These are phyloP conservation scores for Ustilago shanxiensis DNA, from an alignment of 1,284 basidiomycete genomes.

Conservation along the genomic window DNA sequence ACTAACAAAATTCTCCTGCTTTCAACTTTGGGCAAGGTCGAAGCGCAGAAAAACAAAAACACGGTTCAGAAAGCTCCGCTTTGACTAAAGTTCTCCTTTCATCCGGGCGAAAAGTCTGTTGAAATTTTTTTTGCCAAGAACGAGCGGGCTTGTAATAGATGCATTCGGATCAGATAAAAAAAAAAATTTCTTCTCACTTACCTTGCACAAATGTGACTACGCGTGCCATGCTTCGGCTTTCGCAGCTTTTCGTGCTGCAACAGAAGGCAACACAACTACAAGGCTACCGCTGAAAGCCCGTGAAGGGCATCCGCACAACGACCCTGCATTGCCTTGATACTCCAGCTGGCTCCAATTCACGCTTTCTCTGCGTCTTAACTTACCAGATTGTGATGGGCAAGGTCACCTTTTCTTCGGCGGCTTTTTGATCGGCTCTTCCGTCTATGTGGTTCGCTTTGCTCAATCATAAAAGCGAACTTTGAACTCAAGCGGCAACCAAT, in stretches of 20 bases:
- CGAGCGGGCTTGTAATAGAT: background rate
- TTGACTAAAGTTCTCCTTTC: background rate
- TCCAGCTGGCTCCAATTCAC: background rate
- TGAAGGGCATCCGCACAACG: no score
- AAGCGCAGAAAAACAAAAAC: background rate
- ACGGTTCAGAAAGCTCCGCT: background rate
- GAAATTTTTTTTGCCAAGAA: slow-evolving; percentile 30
- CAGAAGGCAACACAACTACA: no score
- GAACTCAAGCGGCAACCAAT: background rate
- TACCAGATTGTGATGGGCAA: background rate
- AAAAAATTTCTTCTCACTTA: background rate
- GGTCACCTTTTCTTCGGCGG: background rate
- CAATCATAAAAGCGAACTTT: background rate
- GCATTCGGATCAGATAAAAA: slow-evolving; percentile 31
- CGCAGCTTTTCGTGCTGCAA: no score
- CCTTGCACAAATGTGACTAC: no score
- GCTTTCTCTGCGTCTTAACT: background rate
- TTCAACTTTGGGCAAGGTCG: no score
- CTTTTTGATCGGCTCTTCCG: slow-evolving; percentile 1
- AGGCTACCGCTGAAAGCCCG: no score
- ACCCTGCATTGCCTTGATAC: background rate
- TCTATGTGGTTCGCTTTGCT: background rate
- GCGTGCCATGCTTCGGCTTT: no score
- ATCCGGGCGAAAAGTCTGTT: background rate
- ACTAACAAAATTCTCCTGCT: background rate